Percentiles rank a stretch among this genome's conserved stretches.
Evolutionary conservation across 768 basidiomycete genomes (phyloP).

Genomic region (Suillus variegatus): DNA sequence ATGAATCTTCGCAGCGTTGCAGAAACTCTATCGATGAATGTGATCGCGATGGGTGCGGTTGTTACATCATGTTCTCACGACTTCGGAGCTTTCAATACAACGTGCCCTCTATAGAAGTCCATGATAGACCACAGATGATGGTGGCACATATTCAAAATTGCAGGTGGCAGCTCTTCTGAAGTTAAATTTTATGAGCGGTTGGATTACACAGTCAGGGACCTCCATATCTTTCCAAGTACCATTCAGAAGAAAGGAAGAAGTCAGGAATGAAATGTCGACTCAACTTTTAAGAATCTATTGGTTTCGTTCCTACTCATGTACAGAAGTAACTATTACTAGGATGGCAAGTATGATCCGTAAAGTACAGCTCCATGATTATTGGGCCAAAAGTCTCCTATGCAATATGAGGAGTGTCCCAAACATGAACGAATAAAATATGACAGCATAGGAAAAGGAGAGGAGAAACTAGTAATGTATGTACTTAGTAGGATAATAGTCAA

Average conservation of each 20-base stretch:
- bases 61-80: conserved; percentile 3
- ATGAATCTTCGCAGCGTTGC: not conserved
- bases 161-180: not conserved
- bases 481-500: conserved; percentile 6
- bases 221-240: not conserved
- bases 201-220: not conserved
- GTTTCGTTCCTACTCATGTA: not conserved
- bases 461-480: conserved; percentile 10
- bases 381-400: conserved; percentile 12
- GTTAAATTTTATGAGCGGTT: not conserved
- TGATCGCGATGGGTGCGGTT: conserved; percentile 7
- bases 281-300: not conserved
- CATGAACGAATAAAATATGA: conserved; percentile 32
- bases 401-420: conserved; percentile 9
- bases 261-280: not conserved
- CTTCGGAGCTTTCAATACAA: not conserved
- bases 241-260: not conserved
- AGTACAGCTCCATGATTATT: conserved; percentile 15
- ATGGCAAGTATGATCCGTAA: conserved; percentile 4
- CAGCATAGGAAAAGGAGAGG: conserved; percentile 20
- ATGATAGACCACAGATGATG: not conserved
- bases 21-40: conserved; percentile 3
- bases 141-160: not conserved
- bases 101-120: not conserved
- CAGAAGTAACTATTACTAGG: conserved; percentile 5